Conservation (phyloP, 495 filamentous ascomycete species). For the Neurospora hispaniola region DNA sequence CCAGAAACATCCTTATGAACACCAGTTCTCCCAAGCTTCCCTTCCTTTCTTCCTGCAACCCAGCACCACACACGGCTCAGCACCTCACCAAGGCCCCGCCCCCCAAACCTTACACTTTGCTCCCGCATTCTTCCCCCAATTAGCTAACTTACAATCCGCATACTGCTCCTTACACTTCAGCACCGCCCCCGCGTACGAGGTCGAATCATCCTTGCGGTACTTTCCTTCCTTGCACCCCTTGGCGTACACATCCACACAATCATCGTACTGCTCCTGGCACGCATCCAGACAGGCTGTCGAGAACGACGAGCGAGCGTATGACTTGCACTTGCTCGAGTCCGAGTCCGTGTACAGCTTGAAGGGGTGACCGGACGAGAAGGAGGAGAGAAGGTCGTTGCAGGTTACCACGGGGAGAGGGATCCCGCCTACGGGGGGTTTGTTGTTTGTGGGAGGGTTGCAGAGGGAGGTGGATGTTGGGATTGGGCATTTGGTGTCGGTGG, state of each 20-base stretch:
- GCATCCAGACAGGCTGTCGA: constrained; percentile 34
- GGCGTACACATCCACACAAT: constrained; percentile 34
- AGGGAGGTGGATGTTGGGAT: constrained; percentile 35
- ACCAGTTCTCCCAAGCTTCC: background rate
- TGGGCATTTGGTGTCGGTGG: constrained; percentile 18
- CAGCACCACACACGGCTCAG: background rate
- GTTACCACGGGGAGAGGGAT: constrained; percentile 37
- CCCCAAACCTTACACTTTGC: constrained; percentile 17
- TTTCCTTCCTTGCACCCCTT: constrained; percentile 29
- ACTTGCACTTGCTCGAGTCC: constrained; percentile 25
- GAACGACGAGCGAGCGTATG: constrained; percentile 21
- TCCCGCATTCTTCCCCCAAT: constrained; percentile 3
- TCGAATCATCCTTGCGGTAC: constrained; percentile 18
- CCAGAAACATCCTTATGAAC: background rate
- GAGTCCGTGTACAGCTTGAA: constrained; percentile 37
- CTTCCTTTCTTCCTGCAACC: background rate
- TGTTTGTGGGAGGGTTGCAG: constrained; percentile 32
- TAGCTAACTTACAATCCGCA: background rate
- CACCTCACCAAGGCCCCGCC: background rate
- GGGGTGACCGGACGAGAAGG: constrained; percentile 10
- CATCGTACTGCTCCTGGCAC: constrained; percentile 38
- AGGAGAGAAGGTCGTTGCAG: constrained; percentile 34
- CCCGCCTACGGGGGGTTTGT: constrained; percentile 31
- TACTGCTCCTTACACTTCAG: constrained; percentile 10
- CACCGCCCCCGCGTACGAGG: background rate